phyloP scores from a whole-genome alignment of 306 rosid genomes.

The Gastrolobium bilobum region DNA sequence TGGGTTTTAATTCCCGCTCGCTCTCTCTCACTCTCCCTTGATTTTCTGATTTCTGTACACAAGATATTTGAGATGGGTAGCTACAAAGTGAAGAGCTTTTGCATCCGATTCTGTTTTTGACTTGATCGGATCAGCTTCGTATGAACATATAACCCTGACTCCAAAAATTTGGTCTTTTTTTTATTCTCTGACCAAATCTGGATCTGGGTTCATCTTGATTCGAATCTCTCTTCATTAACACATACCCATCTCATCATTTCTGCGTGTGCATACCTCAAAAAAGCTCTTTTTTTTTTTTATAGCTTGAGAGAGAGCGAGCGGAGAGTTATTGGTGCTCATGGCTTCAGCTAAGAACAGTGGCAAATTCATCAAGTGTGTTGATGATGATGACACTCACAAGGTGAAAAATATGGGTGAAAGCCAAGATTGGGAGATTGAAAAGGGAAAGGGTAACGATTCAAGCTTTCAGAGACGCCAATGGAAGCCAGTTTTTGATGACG shows the following conservation, averaged over 20 bases:
- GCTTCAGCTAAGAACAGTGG: constrained; percentile 62
- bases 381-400: constrained; percentile 48
- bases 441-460: constrained; percentile 51
- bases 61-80: constrained; percentile 53
- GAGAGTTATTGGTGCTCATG: constrained; percentile 52
- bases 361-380: constrained; percentile 59
- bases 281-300: constrained; percentile 3
- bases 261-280: not conserved
- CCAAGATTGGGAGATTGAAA: constrained; percentile 57
- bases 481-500: constrained; percentile 70
- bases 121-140: constrained; percentile 56
- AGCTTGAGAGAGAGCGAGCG: constrained; percentile 66
- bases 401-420: constrained; percentile 42
- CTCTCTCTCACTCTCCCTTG: constrained; percentile 50
- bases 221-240: constrained; percentile 6
- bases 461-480: constrained; percentile 58
- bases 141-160: constrained; percentile 43
- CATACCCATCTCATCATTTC: constrained; percentile 36
- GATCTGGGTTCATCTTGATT: constrained; percentile 48
- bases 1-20: constrained; percentile 49
- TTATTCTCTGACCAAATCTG: constrained; percentile 35
- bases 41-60: not conserved
- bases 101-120: constrained; percentile 69
- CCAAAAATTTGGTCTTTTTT: constrained; percentile 43
- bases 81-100: constrained; percentile 39